Base-by-base conservation (phyloP, 345 rosid genomes). In the Citrus mangshanensis region DNA sequence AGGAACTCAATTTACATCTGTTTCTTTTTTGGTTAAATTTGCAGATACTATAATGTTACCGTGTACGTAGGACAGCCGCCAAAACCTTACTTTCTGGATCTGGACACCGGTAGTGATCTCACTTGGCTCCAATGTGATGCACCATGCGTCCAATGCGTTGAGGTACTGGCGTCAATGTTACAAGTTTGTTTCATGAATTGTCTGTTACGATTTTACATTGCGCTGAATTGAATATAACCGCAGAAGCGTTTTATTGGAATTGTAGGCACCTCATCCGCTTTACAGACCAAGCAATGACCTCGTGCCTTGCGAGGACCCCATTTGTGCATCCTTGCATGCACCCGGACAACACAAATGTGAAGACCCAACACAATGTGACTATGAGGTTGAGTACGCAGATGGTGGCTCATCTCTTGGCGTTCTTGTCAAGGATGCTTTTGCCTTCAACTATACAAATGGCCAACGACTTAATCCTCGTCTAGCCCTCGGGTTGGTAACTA, bases 41-140 rank as follows among this genome's bases (percentile, higher is more conserved):
- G 70, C 86, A 95, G 98, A 85, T 88, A 85, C 74, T 95, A 93
- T 37, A 91, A 93, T 70, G 92, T 94, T 35, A 93, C 98, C 4
- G 71, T 95, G 71, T 72, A 78, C 67, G 84, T 95, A 30, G 98
- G 99, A 70, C 95, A 89, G 42, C 98, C 97, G 64, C 82, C 96
- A 51, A 88, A 81, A 76, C 99, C 99, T 6, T 95, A 93, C 85
- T 95, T 87, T 87, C 93, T 95, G 70, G 98, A 95, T 87, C 87
- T 92, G 58, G 98, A 95, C 62, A 91, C 99, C 1, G 99, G 99
- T 59, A 95, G 97, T 81, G 99, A 95, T 82, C 96, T 95, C 80
- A 93, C 98, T 64, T 93, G 97, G 99, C 98, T 95, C 84, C 99
- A 95, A 73, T 95, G 99, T 54, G 90, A 93, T 83, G 96, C 90